phyloP scores from a whole-genome alignment of 1,284 basidiomycete species.

The Coniferiporia sulphurascens region DNA sequence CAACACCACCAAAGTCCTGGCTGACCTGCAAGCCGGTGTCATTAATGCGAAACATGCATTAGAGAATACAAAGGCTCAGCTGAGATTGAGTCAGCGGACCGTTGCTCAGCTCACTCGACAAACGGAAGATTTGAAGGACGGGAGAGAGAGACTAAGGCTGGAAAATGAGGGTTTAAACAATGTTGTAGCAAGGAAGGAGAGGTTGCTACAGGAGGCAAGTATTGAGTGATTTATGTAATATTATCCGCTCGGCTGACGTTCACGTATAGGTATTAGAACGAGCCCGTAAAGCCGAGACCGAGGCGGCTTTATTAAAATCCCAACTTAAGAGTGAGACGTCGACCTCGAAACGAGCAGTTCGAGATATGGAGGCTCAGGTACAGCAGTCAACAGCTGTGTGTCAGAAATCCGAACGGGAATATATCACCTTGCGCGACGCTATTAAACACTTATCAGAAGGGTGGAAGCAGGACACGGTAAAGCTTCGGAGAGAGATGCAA shows the following conservation, averaged over 20 bases:
- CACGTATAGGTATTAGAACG: constrained; percentile 64
- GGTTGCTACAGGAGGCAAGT: constrained; percentile 73
- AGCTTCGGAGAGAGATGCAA: constrained; percentile 63
- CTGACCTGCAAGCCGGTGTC: constrained; percentile 79
- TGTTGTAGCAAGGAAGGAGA: constrained; percentile 81
- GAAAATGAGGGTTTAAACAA: constrained; percentile 85
- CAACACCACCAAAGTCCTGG: constrained; percentile 72
- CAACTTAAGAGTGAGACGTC: constrained; percentile 70
- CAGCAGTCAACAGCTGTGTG: constrained; percentile 70
- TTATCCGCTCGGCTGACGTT: background rate
- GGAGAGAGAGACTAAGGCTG: constrained; percentile 68
- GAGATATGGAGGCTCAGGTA: constrained; percentile 71
- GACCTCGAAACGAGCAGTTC: constrained; percentile 64
- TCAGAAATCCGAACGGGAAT: constrained; percentile 74
- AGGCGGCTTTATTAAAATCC: constrained; percentile 56
- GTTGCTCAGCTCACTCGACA: constrained; percentile 77
- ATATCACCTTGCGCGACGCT: constrained; percentile 68
- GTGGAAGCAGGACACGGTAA: constrained; percentile 65
- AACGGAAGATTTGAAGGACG: constrained; percentile 83
- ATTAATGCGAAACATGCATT: constrained; percentile 72
- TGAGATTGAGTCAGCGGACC: constrained; percentile 70
- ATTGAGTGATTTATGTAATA: background rate
- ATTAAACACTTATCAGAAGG: constrained; percentile 62
- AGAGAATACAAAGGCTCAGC: constrained; percentile 77
- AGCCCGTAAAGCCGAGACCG: constrained; percentile 76